phyloP scores from a whole-genome alignment of 1,139 yeast species.

The Petasospora rhodanensis region DNA sequence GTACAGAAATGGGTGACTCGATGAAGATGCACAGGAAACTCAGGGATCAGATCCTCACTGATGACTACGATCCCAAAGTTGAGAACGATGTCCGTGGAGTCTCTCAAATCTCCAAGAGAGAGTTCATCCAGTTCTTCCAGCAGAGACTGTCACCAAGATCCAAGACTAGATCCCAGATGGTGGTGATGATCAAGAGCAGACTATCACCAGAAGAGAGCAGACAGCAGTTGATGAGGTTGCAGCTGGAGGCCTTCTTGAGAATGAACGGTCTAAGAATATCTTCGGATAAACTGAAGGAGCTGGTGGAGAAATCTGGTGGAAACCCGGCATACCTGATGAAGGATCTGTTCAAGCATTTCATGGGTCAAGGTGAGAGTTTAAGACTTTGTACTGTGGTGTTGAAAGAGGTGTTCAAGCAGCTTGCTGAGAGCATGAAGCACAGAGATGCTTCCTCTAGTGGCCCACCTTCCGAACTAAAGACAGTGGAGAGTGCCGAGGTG shows the following conservation, averaged over 20 bases:
- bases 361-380: conserved; percentile 34
- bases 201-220: conserved; percentile 32
- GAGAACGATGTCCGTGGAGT: conserved; percentile 34
- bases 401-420: conserved; percentile 29
- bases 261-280: conserved; percentile 41
- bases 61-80: conserved; percentile 38
- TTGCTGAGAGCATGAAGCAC: conserved; percentile 9
- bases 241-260: conserved; percentile 37
- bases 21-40: conserved; percentile 39
- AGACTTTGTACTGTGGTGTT: conserved; percentile 31
- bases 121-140: conserved; percentile 33
- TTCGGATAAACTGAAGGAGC: conserved; percentile 31
- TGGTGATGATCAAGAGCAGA: conserved; percentile 36
- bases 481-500: conserved; percentile 3
- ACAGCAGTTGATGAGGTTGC: conserved; percentile 32
- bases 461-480: not conserved
- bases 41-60: conserved; percentile 46
- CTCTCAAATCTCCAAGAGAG: conserved; percentile 26
- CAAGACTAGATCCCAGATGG: conserved; percentile 33
- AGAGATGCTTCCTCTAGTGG: conserved; percentile 1
- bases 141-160: conserved; percentile 37
- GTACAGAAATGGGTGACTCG: conserved; percentile 24
- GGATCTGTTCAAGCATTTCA: conserved; percentile 36
- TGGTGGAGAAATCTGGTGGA: conserved; percentile 34
- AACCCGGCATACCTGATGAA: conserved; percentile 34